These are phyloP conservation scores for Aspergillus diversus DNA, from an alignment of 495 filamentous ascomycete genomes.

Conservation along the genomic window DNA sequence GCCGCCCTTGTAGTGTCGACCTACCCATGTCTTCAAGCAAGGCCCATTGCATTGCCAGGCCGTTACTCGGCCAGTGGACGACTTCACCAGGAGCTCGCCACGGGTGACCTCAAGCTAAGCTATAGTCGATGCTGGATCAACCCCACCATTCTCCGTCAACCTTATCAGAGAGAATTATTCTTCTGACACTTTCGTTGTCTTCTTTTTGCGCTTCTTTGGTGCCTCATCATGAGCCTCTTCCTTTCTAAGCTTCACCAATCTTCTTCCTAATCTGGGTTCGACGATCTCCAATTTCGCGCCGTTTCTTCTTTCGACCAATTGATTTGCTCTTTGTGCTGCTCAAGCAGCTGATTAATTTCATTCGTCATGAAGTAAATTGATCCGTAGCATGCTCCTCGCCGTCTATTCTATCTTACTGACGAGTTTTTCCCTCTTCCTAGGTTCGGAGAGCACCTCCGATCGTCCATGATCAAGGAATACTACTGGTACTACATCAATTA, in stretches of 20 bases:
- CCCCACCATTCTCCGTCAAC: background rate
- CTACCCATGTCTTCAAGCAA: slow-evolving; percentile 1
- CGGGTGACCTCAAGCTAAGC: slow-evolving; percentile 1
- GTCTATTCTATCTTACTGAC: slow-evolving; percentile 4
- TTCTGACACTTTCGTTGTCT: background rate
- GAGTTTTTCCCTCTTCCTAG: slow-evolving; percentile 52
- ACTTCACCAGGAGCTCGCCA: slow-evolving; percentile 5
- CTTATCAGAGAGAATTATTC: no score
- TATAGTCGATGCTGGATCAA: background rate
- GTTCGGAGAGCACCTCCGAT: slow-evolving; percentile 95
- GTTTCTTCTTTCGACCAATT: slow-evolving; percentile 1
- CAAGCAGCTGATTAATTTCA: background rate
- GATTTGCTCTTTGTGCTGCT: background rate
- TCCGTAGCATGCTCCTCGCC: slow-evolving; percentile 1
- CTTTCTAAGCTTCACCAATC: background rate
- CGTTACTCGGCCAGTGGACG: background rate
- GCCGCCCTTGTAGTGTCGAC: background rate
- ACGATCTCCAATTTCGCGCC: background rate
- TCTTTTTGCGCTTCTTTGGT: background rate
- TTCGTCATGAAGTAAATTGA: slow-evolving; percentile 29
- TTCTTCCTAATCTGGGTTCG: background rate
- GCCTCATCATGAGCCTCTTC: background rate
- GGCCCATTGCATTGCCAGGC: background rate
- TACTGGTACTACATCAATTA: slow-evolving; percentile 98
- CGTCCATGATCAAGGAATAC: slow-evolving; percentile 92